Base-by-base conservation (phyloP, 192 early-diverging fungal genomes). In the Mortierella claussenii region DNA sequence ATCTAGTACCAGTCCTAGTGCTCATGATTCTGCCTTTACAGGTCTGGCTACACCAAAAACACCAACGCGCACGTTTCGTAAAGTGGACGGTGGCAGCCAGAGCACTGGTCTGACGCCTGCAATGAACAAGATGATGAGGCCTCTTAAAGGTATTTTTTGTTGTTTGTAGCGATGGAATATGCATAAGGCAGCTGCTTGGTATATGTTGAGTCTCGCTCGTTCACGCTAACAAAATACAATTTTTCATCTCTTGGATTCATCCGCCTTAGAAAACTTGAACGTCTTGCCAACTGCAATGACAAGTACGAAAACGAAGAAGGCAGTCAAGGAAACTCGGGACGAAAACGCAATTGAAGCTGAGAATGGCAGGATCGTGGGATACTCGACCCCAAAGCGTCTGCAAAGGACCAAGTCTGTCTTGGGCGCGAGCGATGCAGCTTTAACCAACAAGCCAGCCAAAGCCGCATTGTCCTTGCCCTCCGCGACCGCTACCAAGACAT, bases 41-140 rank as follows among this genome's bases (percentile, higher is more conserved):
- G 34, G 48, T n/a, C 28, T 42, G 15, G 21, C 27, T 2, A 63
- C 49, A 11, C 60, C 60, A 15, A 53, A 15, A 47, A 63, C 48
- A 21, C 60, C 48, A 13, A 43, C 60, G n/a, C 27, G 48, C 8
- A 20, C 48, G 60, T 36, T 48, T 17, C 47, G 33, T 51, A 18
- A 20, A 20, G 45, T 26, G 59, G 45, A 60, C 27, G 51, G 15
- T 15, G 48, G 4, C 36, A 55, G 37, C 21, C 51, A 63, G 6
- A 57, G 40, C 24, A 70, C 68, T 21, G 69, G 69, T 31, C 46
- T 71, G 46, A 71, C 69, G 15, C 69, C 69, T 31, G 53, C 54
- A 9, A 20, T 71, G 44, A 71, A 64, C 51, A 71, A 54, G 40
- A 57, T 62, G 60, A 40, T 71, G 33, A 56, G 36, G 17, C 32